Evolutionary conservation across 208 protist genomes (phyloP), one percentile per base, ranked within the genome.

Genomic region (Wallacemonas rigidus): DNA sequence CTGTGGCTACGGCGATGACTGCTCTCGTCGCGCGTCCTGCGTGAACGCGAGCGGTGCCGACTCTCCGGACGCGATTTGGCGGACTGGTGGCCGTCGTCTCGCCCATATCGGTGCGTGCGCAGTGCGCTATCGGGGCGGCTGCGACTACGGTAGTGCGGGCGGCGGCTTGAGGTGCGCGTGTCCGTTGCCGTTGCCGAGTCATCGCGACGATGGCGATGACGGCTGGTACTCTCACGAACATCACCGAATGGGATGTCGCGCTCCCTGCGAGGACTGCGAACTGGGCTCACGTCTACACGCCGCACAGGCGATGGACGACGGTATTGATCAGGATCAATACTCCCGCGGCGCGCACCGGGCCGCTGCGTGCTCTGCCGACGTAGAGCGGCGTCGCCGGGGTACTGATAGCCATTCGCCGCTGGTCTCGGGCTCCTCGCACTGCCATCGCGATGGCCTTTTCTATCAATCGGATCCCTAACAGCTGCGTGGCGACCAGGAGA

Each of bases 21-120:
- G 57, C 57, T 26, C 35, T 73, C 69, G 0, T 73, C 57, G 53
- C 57, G 71, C 43, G 50, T 26, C 60, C 58, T 72, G 45, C 40
- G 74, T 0, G 69, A 68, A 41, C n/a, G 69, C 15, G 51, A 74
- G 15, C 53, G 56, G 54, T 75, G 74, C 5, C 70, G 71, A 69
- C 67, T 71, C 40, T 51, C 65, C 50, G 77, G 74, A 9, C 65
- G 74, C 45, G 77, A 64, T n/a, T 60, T 43, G 60, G 58, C 62
- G 43, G 71, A 5, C 47, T 72, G 55, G 51, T 57, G 39, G 7
- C 56, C 77, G 9, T 73, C 65, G n/a, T 58, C 55, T 36, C 40
- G 69, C 9, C 11, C 2, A 0, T 11, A 36, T 7, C 47, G 38
- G 51, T 39, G 47, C 36, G 51, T 4, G 47, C 50, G 60, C 7